phyloP scores from a whole-genome alignment of 2,329 filamentous ascomycete species.

The Arachnomyces sp. region DNA sequence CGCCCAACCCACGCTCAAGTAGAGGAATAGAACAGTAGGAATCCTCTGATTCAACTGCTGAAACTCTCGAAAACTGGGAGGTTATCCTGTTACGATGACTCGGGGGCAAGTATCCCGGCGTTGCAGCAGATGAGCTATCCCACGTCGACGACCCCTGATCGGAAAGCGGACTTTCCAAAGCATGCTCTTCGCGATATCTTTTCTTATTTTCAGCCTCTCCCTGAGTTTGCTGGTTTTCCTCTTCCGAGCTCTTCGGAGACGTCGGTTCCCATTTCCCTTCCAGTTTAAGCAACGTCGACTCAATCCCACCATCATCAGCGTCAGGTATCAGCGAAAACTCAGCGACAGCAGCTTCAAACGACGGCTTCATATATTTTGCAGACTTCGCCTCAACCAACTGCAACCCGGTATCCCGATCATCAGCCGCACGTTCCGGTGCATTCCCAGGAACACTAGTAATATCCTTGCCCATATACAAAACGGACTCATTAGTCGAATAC shows the following conservation, averaged over 20 bases:
- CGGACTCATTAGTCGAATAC: constrained; percentile 23
- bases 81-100: background rate
- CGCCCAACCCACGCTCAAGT: constrained; percentile 54
- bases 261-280: constrained; percentile 72
- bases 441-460: constrained; percentile 16
- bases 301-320: constrained; percentile 79
- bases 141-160: too few species aligned
- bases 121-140: too few species aligned
- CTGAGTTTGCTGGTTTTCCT: background rate
- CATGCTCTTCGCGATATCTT: background rate
- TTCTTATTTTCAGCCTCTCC: constrained; percentile 13
- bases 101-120: background rate
- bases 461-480: constrained; percentile 18
- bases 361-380: constrained; percentile 52
- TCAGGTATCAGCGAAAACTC: constrained; percentile 83
- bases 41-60: constrained; percentile 53
- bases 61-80: constrained; percentile 17
- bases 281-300: constrained; percentile 83
- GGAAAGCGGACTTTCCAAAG: background rate
- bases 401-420: constrained; percentile 8
- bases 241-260: constrained; percentile 15
- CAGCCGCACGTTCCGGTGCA: constrained; percentile 8
- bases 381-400: constrained; percentile 44
- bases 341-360: constrained; percentile 81
- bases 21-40: constrained; percentile 72